Evolutionary conservation across 495 filamentous ascomycete genomes (phyloP), one percentile per base, ranked within the genome.

Genomic region (Astrocystis sublimbata): DNA sequence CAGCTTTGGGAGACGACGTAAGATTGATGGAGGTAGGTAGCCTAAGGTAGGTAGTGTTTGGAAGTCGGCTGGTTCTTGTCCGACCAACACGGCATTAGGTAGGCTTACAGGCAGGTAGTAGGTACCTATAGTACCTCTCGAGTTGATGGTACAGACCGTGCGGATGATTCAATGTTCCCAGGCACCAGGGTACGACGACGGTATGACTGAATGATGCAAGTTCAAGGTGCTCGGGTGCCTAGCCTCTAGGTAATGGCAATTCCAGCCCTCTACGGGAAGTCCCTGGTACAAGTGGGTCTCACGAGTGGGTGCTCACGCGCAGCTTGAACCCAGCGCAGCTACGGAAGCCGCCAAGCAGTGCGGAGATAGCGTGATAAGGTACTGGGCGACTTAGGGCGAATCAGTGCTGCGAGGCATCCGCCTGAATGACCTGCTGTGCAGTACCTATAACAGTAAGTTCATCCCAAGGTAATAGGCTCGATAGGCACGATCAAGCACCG

Each of bases 291-390:
- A 35, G 17, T 35, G n/a, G n/a, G n/a, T n/a, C n/a, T n/a, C n/a
- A n/a, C n/a, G n/a, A n/a, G n/a, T n/a, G 49, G 49, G 17, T 52
- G 49, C 49, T 52, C 49, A 52, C 49, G 35, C 35, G 49, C 49
- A 28, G 28, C 21, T 6, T 19, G n/a, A n/a, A n/a, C n/a, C n/a
- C n/a, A n/a, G 17, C 10, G 41, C 41, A 49, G 17, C 15, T 35
- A 52, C 49, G 30, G 49, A 52, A 52, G 28, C 49, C 28, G 49
- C 49, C 30, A 52, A 35, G 47, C 26, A 9, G 15, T 33, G 24
- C 45, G 13, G 1, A 15, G 21, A 21, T 15, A 19, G 26, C 15
- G 2, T 6, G 10, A n/a, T 28, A 8, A 15, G 3, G 13, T 49
- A 35, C 49, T 21, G 49, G 12, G 30, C 28, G n/a, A 13, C 17